A percentile compares a stretch with the other conserved stretches of the same genome.
These are phyloP conservation scores for Theileria parva DNA, from an alignment of 169 alveolate species.

Conservation along the genomic window DNA sequence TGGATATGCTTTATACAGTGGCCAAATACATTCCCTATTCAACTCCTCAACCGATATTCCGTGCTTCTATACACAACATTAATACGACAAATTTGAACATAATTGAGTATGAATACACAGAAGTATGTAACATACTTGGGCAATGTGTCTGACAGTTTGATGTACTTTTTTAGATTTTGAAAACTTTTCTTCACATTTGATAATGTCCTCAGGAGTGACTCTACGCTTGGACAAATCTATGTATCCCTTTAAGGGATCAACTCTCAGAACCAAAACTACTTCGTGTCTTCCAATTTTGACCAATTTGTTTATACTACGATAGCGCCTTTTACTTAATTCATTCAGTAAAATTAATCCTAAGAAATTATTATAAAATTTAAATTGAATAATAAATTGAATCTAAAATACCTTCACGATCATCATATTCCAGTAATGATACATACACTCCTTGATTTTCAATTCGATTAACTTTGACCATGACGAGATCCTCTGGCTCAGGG, in stretches of 20 bases:
- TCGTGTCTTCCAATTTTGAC: slow-evolving; percentile 88
- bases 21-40: slow-evolving; percentile 93
- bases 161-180: slow-evolving; percentile 93
- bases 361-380: not conserved
- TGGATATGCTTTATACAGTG: slow-evolving; percentile 90
- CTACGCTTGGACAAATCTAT: slow-evolving; percentile 94
- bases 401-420: slow-evolving; percentile 89
- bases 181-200: slow-evolving; percentile 87
- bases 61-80: slow-evolving; percentile 67
- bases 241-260: slow-evolving; percentile 95
- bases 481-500: slow-evolving; percentile 92
- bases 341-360: slow-evolving; percentile 89
- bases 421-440: slow-evolving; percentile 95
- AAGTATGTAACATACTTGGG: slow-evolving; percentile 42
- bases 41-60: slow-evolving; percentile 87
- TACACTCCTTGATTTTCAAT: slow-evolving; percentile 96
- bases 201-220: slow-evolving; percentile 93
- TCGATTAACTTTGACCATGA: slow-evolving; percentile 91
- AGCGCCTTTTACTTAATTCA: slow-evolving; percentile 94
- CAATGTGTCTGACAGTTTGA: slow-evolving; percentile 91
- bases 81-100: slow-evolving; percentile 32
- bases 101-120: not conserved
- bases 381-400: too few species aligned
- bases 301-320: slow-evolving; percentile 84
- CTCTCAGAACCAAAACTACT: slow-evolving; percentile 93